These are phyloP conservation scores for Lentinula raphanica DNA, from an alignment of 768 basidiomycete genomes.

Conservation along the genomic window DNA sequence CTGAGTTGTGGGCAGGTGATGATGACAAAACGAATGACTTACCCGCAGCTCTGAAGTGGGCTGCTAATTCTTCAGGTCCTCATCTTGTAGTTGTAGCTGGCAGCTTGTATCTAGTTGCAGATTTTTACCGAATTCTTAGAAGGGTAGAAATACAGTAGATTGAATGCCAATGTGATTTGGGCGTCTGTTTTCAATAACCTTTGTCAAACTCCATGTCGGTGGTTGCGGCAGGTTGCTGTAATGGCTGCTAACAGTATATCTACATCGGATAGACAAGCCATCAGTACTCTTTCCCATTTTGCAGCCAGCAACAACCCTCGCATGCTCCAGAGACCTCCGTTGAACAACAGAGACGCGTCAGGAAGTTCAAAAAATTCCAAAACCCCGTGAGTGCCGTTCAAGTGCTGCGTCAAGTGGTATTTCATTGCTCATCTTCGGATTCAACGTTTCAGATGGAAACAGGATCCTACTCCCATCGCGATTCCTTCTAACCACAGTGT, in stretches of 20 bases:
- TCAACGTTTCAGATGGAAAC: not conserved
- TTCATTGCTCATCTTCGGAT: not conserved
- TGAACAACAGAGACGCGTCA: constrained; percentile 1
- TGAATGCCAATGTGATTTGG: not conserved
- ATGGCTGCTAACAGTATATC: not conserved
- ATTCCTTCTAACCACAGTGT: not conserved
- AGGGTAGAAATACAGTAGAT: not conserved
- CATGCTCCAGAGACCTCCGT: not conserved
- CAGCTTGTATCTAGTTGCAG: constrained; percentile 91
- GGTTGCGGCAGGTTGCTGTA: not conserved
- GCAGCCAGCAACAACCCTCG: not conserved
- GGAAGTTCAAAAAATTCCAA: not conserved
- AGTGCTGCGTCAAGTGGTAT: not conserved
- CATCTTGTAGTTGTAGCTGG: constrained; percentile 76
- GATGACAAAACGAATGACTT: constrained; percentile 24
- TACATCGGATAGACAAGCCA: not conserved
- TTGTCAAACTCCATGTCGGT: not conserved
- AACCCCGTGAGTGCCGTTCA: not conserved
- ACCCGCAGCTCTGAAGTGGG: constrained; percentile 37
- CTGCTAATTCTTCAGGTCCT: constrained; percentile 34
- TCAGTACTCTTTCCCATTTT: not conserved
- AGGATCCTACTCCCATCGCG: not conserved
- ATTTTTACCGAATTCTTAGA: constrained; percentile 67
- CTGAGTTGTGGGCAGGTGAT: constrained; percentile 40
- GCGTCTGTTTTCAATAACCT: not conserved